These are phyloP conservation scores for Microbotryomycetes sp. DNA, from an alignment of 1,284 basidiomycete species.

Conservation along the genomic window DNA sequence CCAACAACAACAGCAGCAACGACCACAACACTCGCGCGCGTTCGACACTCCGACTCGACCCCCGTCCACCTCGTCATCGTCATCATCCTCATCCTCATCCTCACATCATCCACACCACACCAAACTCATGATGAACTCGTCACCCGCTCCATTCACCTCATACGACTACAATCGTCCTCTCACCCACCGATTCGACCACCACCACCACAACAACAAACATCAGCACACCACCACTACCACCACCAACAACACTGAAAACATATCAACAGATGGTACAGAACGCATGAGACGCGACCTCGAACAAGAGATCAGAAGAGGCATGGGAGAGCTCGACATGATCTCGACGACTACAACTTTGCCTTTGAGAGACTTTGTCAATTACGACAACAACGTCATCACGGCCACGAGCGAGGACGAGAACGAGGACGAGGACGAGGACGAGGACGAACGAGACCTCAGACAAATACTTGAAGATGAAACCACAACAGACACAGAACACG, in stretches of 20 bases:
- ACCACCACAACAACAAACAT: not conserved
- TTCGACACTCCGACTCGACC: too few species aligned
- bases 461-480: constrained; percentile 15
- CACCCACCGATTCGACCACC: not conserved
- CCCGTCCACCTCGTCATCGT: too few species aligned
- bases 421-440: not conserved
- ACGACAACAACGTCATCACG: not conserved
- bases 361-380: not conserved
- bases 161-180: not conserved
- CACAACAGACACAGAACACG: not conserved
- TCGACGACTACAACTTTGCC: not conserved
- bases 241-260: constrained; percentile 2
- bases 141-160: too few species aligned
- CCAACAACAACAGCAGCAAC: not conserved
- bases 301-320: constrained; percentile 19
- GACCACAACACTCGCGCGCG: not conserved
- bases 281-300: constrained; percentile 20
- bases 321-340: constrained; percentile 19
- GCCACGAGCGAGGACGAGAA: not conserved
- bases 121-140: too few species aligned
- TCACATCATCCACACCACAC: too few species aligned
- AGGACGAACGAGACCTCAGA: not conserved
- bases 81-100: too few species aligned
- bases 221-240: constrained; percentile 6
- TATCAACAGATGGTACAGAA: constrained; percentile 27